Conservation (phyloP, 805 yeast genomes). For the Cyberlindnera subsufficiens region DNA sequence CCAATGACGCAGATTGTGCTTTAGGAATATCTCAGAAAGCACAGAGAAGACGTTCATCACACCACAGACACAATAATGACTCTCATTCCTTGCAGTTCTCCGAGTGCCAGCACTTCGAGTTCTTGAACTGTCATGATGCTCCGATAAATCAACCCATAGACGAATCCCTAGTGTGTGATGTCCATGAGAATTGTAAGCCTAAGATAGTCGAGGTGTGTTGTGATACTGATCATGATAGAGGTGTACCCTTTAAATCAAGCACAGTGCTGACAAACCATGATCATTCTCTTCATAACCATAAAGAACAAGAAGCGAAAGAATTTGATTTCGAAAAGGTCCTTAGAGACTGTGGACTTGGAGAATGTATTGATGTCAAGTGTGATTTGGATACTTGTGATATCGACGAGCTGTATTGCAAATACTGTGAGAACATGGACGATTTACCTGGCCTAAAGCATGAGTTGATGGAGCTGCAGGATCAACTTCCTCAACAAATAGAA, state of each 20-base stretch:
- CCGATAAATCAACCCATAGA: not conserved
- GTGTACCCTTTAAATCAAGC: slow-evolving; percentile 1
- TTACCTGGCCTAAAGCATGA: slow-evolving; percentile 7
- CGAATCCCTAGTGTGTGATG: slow-evolving; percentile 11
- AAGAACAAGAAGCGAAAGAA: not conserved
- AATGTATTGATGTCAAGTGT: slow-evolving; percentile 23
- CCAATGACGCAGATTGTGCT: slow-evolving; percentile 13
- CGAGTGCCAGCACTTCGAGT: slow-evolving; percentile 38
- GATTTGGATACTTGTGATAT: slow-evolving; percentile 25
- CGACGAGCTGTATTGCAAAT: slow-evolving; percentile 28
- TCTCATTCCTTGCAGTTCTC: slow-evolving; percentile 16
- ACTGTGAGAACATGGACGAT: slow-evolving; percentile 21
- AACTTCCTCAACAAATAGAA: not conserved
- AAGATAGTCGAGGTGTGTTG: slow-evolving; percentile 37
- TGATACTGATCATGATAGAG: slow-evolving; percentile 26
- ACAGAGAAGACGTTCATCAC: slow-evolving; percentile 4
- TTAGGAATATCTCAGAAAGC: not conserved
- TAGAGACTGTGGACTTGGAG: slow-evolving; percentile 17
- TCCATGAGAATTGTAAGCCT: slow-evolving; percentile 29
- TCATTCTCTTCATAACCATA: not conserved
- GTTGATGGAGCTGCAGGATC: not conserved
- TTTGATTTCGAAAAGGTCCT: slow-evolving; percentile 11
- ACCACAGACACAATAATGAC: slow-evolving; percentile 19
- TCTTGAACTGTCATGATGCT: slow-evolving; percentile 31
- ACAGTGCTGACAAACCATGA: not conserved